Evolutionary conservation across 2,329 filamentous ascomycete species (phyloP).

Genomic region (Botrytis sinoallii): DNA sequence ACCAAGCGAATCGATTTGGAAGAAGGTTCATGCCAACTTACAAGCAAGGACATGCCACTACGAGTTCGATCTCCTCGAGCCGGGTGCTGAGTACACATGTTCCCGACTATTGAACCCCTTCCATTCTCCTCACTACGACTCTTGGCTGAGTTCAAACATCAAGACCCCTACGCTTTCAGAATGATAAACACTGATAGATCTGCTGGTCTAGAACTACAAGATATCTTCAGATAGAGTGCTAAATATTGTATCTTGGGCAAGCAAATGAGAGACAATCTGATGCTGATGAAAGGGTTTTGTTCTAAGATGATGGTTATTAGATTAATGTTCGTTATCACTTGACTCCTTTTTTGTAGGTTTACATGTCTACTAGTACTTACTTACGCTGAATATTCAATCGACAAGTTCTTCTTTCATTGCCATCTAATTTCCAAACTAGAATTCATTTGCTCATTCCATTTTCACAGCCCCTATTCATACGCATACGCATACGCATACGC

Average conservation of each 20-base stretch:
- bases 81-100: not conserved
- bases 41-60: rapidly evolving
- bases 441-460: rapidly evolving
- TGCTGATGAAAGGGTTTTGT: not conserved
- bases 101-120: not conserved
- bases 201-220: not conserved
- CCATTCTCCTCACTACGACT: not conserved
- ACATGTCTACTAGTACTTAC: not conserved
- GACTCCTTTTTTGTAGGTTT: not conserved
- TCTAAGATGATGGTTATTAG: not conserved
- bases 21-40: not conserved
- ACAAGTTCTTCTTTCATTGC: not conserved
- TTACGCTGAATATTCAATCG: rapidly evolving
- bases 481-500: not conserved
- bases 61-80: not conserved
- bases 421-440: rapidly evolving
- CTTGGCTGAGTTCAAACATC: not conserved
- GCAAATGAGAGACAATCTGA: not conserved
- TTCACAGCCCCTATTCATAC: not conserved
- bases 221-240: not conserved
- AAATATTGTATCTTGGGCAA: not conserved
- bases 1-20: not conserved
- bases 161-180: not conserved
- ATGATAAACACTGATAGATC: not conserved
- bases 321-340: not conserved